Evolutionary conservation across 495 filamentous ascomycete genomes (phyloP).

Genomic region (Hyaloscypha hepaticicola): DNA sequence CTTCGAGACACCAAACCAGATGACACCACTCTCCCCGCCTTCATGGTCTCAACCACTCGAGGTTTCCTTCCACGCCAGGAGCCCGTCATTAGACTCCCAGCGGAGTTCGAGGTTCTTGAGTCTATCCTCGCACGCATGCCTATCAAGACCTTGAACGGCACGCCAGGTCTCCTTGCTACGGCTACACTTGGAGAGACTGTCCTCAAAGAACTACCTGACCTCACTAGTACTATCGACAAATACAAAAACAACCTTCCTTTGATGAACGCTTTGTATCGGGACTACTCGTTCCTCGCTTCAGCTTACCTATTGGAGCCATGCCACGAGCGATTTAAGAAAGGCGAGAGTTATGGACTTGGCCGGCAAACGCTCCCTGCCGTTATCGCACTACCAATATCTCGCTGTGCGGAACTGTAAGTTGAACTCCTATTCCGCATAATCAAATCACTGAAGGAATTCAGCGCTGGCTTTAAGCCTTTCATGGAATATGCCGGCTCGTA

Average conservation of each 20-base stretch:
- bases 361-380: conserved; percentile 65
- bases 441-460: conserved; percentile 29
- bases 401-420: conserved; percentile 76
- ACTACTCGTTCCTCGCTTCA: conserved; percentile 86
- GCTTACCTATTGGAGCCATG: conserved; percentile 95
- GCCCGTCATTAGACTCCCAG: conserved; percentile 59
- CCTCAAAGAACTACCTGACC: conserved; percentile 64
- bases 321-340: conserved; percentile 67
- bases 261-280: conserved; percentile 81
- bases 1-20: conserved; percentile 59
- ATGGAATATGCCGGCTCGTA: conserved; percentile 95
- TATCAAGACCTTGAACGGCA: conserved; percentile 64
- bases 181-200: conserved; percentile 70
- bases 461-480: conserved; percentile 75
- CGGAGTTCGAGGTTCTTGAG: conserved; percentile 67
- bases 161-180: conserved; percentile 72
- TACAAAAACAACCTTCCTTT: conserved; percentile 67
- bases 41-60: conserved; percentile 82
- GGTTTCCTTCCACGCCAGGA: conserved; percentile 74
- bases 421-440: background rate
- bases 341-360: conserved; percentile 71
- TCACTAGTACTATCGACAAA: conserved; percentile 68
- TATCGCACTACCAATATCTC: conserved; percentile 72
- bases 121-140: conserved; percentile 73
- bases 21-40: conserved; percentile 65